Percentiles rank a stretch among this genome's conserved stretches.
These are phyloP conservation scores for Malus hybrid DNA, from an alignment of 331 rosid genomes.

Conservation along the genomic window DNA sequence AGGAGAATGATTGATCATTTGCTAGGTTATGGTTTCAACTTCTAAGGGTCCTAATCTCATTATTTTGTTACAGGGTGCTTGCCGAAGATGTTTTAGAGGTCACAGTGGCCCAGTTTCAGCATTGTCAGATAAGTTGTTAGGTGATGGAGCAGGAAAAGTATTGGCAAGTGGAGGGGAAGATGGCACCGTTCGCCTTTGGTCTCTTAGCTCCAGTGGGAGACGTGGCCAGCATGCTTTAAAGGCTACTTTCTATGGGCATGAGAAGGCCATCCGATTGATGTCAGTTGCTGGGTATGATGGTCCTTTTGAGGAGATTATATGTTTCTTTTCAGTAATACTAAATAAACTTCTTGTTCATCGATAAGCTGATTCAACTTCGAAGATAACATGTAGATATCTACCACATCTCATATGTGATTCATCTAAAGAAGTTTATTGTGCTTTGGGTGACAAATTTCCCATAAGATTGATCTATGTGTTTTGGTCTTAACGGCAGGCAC, in stretches of 20 bases:
- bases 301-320: neutral
- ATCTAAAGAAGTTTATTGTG: neutral
- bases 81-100: slow-evolving; percentile 63
- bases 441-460: neutral
- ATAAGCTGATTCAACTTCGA: neutral
- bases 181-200: slow-evolving; percentile 84
- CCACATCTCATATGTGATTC: neutral
- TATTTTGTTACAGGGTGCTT: slow-evolving; percentile 35
- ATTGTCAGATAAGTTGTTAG: slow-evolving; percentile 71
- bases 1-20: neutral
- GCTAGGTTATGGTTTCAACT: neutral
- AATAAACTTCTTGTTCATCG: neutral
- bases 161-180: slow-evolving; percentile 98
- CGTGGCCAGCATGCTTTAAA: slow-evolving; percentile 58
- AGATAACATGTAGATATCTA: neutral
- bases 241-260: slow-evolving; percentile 82
- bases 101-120: slow-evolving; percentile 78
- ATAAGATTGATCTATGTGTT: slow-evolving; percentile 5
- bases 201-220: slow-evolving; percentile 57
- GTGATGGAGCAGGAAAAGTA: slow-evolving; percentile 51
- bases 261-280: slow-evolving; percentile 53
- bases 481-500: slow-evolving; percentile 34
- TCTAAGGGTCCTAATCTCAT: neutral
- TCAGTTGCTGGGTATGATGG: slow-evolving; percentile 72
- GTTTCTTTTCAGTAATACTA: neutral